phyloP scores from a whole-genome alignment of 108 stramenopile genomes.

The Phaeodactylum tricornutum region DNA sequence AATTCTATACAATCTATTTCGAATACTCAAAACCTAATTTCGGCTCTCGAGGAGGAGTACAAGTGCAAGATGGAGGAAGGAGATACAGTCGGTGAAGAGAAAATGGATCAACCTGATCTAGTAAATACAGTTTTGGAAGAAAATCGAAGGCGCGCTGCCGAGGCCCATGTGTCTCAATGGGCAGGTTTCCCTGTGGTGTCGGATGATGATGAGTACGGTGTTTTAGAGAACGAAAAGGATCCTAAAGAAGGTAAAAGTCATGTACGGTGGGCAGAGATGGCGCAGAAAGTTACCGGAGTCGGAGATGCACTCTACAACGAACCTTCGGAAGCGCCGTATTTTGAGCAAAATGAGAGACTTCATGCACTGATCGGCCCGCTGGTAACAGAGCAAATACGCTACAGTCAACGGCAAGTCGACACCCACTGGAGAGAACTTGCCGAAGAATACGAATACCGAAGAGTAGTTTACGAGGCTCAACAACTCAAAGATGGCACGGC shows the following conservation, averaged over 20 bases:
- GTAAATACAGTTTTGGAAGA: slow-evolving; percentile 36
- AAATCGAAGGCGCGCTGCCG: slow-evolving; percentile 45
- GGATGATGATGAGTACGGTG: slow-evolving; percentile 5
- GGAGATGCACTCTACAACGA: slow-evolving; percentile 63
- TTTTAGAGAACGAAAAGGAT: slow-evolving; percentile 1
- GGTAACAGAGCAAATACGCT: slow-evolving; percentile 58
- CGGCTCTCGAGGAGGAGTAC: slow-evolving; percentile 17
- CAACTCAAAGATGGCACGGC: neutral
- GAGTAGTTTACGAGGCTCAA: slow-evolving; percentile 28
- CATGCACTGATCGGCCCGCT: slow-evolving; percentile 38
- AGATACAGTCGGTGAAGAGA: slow-evolving; percentile 11
- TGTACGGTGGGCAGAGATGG: slow-evolving; percentile 55
- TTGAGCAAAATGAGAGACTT: slow-evolving; percentile 28
- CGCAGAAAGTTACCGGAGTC: slow-evolving; percentile 57
- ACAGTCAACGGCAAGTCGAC: slow-evolving; percentile 37
- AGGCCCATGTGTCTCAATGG: slow-evolving; percentile 43
- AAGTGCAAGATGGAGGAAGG: slow-evolving; percentile 26
- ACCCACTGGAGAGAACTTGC: slow-evolving; percentile 54
- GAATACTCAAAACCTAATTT: slow-evolving; percentile 17
- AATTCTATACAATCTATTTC: slow-evolving; percentile 8
- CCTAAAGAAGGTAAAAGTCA: slow-evolving; percentile 24
- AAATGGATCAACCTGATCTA: slow-evolving; percentile 19
- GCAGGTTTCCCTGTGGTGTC: slow-evolving; percentile 1
- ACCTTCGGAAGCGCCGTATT: slow-evolving; percentile 59
- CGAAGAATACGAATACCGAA: slow-evolving; percentile 59